Evolutionary conservation across 352 stramenopile species (phyloP).

Genomic region (Phytophthora pseudosyringae): DNA sequence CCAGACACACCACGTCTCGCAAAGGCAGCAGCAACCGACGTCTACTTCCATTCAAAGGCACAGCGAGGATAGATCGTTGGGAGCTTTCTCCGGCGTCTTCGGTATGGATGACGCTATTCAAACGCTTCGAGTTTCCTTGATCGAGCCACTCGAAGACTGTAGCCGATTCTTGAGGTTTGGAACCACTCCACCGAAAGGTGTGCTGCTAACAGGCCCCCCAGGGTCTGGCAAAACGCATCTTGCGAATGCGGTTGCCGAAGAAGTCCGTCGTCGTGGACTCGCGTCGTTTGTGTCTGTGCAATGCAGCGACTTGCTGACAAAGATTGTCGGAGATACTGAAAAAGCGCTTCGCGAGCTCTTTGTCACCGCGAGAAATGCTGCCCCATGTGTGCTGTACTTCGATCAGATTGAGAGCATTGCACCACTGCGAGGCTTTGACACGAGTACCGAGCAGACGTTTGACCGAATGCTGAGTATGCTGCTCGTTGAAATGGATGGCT

Average conservation of each 20-base stretch:
- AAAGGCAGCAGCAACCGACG: conserved; percentile 45
- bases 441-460: conserved; percentile 93
- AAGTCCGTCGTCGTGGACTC: conserved; percentile 64
- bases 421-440: conserved; percentile 88
- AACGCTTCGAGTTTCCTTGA: conserved; percentile 95
- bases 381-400: conserved; percentile 92
- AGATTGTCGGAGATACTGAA: conserved; percentile 92
- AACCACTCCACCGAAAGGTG: conserved; percentile 95
- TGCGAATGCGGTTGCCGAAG: conserved; percentile 61
- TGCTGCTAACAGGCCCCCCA: conserved; percentile 98
- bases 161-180: conserved; percentile 97
- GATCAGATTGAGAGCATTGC: conserved; percentile 93
- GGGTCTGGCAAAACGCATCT: conserved; percentile 99
- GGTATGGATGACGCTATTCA: conserved; percentile 97
- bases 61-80: background rate
- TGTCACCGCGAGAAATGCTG: conserved; percentile 79
- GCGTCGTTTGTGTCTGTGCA: conserved; percentile 89
- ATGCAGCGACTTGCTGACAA: conserved; percentile 91
- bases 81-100: conserved; percentile 89
- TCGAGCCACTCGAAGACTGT: conserved; percentile 97
- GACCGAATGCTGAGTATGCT: conserved; percentile 92
- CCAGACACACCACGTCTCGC: conserved; percentile 94
- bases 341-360: conserved; percentile 90
- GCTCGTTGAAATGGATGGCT: conserved; percentile 92
- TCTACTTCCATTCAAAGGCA: conserved; percentile 39